A percentile compares a stretch with the other conserved stretches of the same genome.
These are phyloP conservation scores for Shiraia sp. DNA, from an alignment of 2,329 filamentous ascomycete genomes.

Conservation along the genomic window DNA sequence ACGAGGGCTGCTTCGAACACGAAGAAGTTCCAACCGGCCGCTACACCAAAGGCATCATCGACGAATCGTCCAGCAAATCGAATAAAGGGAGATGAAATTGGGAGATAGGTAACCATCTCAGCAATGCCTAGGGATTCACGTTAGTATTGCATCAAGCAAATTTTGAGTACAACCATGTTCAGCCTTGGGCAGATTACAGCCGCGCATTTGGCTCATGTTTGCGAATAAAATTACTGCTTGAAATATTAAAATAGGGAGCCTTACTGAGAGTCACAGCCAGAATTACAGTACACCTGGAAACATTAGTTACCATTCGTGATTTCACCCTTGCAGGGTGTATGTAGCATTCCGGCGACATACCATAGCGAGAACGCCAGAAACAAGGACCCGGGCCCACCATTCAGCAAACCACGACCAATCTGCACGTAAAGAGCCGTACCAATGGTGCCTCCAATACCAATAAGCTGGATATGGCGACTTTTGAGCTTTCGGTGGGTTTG, in stretches of 20 bases:
- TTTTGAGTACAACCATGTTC: constrained; percentile 1
- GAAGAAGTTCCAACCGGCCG: constrained; percentile 76
- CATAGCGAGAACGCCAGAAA: constrained; percentile 53
- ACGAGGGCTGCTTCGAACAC: constrained; percentile 69
- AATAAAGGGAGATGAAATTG: constrained; percentile 78
- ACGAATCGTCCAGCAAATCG: constrained; percentile 76
- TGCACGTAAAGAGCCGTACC: constrained; percentile 55
- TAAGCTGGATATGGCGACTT: constrained; percentile 53
- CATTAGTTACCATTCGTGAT: constrained; percentile 8
- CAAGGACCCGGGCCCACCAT: constrained; percentile 52
- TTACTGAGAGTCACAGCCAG: constrained; percentile 47
- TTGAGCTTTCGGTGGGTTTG: constrained; percentile 51
- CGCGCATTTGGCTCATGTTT: constrained; percentile 19
- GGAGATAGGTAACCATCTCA: constrained; percentile 77
- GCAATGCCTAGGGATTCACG: constrained; percentile 55
- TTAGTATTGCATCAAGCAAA: constrained; percentile 21
- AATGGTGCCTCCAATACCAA: constrained; percentile 52
- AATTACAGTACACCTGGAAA: constrained; percentile 48
- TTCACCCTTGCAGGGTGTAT: constrained; percentile 1
- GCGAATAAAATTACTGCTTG: constrained; percentile 27
- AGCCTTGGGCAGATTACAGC: constrained; percentile 14
- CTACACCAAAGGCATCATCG: constrained; percentile 74
- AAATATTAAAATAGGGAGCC: constrained; percentile 23
- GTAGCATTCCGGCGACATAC: constrained; percentile 27
- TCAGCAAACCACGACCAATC: constrained; percentile 51